These are phyloP conservation scores for Gracilariopsis chorda DNA, from an alignment of 23 red algal genomes.

Conservation along the genomic window DNA sequence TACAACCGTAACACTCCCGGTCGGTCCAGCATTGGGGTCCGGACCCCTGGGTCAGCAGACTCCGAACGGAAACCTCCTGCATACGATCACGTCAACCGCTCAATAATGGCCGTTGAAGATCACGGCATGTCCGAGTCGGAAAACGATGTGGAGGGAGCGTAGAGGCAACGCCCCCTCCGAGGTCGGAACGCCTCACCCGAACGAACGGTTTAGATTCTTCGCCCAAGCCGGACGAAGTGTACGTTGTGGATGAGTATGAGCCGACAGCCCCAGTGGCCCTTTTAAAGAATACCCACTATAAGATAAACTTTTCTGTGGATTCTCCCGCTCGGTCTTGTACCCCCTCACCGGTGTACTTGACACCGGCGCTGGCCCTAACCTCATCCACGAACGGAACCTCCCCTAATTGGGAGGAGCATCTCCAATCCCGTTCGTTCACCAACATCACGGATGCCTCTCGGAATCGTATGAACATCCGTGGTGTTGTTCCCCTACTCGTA, in stretches of 20 bases:
- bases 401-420: not conserved
- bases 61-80: too few species aligned
- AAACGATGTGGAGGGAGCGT: not conserved
- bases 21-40: too few species aligned
- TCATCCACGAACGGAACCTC: not conserved
- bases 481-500: not conserved
- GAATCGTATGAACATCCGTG: not conserved
- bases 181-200: not conserved
- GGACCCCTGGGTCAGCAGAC: too few species aligned
- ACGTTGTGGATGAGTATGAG: not conserved
- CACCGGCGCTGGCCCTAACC: slow-evolving; percentile 12
- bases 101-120: too few species aligned
- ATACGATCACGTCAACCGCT: too few species aligned
- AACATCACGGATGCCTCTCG: not conserved
- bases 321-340: not conserved
- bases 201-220: not conserved
- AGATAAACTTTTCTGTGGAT: not conserved
- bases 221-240: not conserved
- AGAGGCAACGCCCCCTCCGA: not conserved
- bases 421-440: not conserved
- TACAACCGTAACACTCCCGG: too few species aligned
- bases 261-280: not conserved
- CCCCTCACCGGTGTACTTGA: slow-evolving; percentile 4
- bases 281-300: not conserved
- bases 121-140: too few species aligned